Evolutionary conservation across 768 basidiomycete species (phyloP).

Genomic region (Leccinellum rugosiceps): DNA sequence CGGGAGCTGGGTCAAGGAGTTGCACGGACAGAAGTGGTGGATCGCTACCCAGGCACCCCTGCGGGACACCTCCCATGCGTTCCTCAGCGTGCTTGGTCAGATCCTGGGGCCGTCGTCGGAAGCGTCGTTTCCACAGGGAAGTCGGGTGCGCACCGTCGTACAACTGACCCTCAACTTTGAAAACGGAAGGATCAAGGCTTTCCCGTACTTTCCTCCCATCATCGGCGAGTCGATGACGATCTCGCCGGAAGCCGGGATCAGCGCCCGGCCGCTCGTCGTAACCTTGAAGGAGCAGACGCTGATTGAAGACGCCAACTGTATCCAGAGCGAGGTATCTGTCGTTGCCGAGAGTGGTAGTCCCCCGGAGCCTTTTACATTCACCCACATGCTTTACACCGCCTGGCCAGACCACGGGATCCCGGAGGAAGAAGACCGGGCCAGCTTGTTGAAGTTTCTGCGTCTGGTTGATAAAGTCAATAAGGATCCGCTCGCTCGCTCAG

Average conservation of each 20-base stretch:
- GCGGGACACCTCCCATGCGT: conserved; percentile 64
- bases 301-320: conserved; percentile 57
- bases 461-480: conserved; percentile 66
- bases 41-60: conserved; percentile 85
- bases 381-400: conserved; percentile 67
- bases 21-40: conserved; percentile 73
- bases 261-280: conserved; percentile 48
- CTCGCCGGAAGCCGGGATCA: conserved; percentile 42
- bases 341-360: conserved; percentile 32
- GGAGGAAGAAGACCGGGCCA: conserved; percentile 51
- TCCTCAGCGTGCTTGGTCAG: conserved; percentile 67
- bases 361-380: conserved; percentile 48
- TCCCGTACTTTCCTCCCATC: conserved; percentile 67
- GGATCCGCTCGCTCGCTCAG: conserved; percentile 29
- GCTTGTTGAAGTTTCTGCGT: conserved; percentile 56
- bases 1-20: conserved; percentile 82
- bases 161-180: conserved; percentile 80
- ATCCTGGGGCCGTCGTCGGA: conserved; percentile 37
- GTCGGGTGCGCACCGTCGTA: conserved; percentile 69
- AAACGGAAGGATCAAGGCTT: conserved; percentile 66
- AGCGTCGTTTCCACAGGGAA: conserved; percentile 27
- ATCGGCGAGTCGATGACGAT: conserved; percentile 53
- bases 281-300: conserved; percentile 47
- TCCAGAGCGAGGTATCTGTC: conserved; percentile 60
- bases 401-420: conserved; percentile 92